These are phyloP conservation scores for Conticribra guillardii DNA, from an alignment of 108 stramenopile genomes.

Conservation along the genomic window DNA sequence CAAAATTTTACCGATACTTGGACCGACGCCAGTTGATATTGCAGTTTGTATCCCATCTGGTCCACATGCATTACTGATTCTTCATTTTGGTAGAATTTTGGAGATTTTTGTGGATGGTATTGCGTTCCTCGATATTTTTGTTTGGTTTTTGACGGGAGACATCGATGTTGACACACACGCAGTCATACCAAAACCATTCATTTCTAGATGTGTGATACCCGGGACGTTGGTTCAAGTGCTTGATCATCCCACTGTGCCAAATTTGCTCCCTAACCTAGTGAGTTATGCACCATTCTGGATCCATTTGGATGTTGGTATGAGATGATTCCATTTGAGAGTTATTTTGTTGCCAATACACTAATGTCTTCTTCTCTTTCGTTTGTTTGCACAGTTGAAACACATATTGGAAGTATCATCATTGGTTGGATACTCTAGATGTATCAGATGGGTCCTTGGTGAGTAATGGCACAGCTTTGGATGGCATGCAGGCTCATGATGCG, in stretches of 20 bases:
- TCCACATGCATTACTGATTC: slow-evolving; percentile 51
- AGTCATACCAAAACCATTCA: slow-evolving; percentile 69
- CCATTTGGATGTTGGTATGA: not conserved
- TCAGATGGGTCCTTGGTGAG: slow-evolving; percentile 63
- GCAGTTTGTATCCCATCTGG: slow-evolving; percentile 58
- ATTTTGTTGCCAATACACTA: not conserved
- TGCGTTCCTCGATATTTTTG: slow-evolving; percentile 69
- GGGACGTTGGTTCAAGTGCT: slow-evolving; percentile 71
- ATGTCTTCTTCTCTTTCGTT: not conserved
- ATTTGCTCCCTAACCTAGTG: slow-evolving; percentile 49
- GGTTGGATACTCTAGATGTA: slow-evolving; percentile 55
- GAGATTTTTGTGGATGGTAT: slow-evolving; percentile 63
- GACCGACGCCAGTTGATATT: slow-evolving; percentile 42
- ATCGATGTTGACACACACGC: slow-evolving; percentile 54
- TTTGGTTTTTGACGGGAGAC: slow-evolving; percentile 78
- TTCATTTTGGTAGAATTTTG: slow-evolving; percentile 41
- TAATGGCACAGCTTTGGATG: too few species aligned
- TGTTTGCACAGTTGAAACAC: slow-evolving; percentile 24
- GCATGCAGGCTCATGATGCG: too few species aligned
- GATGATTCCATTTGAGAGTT: too few species aligned
- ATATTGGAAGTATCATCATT: slow-evolving; percentile 17
- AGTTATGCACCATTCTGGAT: slow-evolving; percentile 1
- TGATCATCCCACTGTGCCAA: slow-evolving; percentile 71
- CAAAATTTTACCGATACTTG: slow-evolving; percentile 39
- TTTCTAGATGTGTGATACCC: slow-evolving; percentile 63